Evolutionary conservation across 2,329 filamentous ascomycete species (phyloP).

Genomic region (Diplodia scrobiculata): DNA sequence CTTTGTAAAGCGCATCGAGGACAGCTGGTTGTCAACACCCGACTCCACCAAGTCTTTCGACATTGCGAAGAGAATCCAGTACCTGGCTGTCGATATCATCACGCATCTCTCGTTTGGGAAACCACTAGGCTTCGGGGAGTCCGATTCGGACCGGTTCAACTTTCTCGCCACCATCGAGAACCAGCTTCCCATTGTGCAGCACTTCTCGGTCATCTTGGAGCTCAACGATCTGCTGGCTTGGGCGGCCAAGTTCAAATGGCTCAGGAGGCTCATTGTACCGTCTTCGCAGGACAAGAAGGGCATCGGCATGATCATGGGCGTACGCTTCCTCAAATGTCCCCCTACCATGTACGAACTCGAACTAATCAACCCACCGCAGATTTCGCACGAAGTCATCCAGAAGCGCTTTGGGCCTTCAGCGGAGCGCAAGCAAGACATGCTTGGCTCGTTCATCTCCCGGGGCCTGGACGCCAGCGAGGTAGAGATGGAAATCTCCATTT

Average conservation of each 20-base stretch:
- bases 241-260: background rate
- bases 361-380: background rate
- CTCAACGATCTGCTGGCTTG: background rate
- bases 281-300: slow-evolving; percentile 20
- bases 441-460: slow-evolving; percentile 55
- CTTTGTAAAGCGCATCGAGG: slow-evolving; percentile 2
- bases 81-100: slow-evolving; percentile 49
- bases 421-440: slow-evolving; percentile 54
- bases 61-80: slow-evolving; percentile 42
- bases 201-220: slow-evolving; percentile 13
- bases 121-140: slow-evolving; percentile 53
- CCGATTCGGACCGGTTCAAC: slow-evolving; percentile 51
- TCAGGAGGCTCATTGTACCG: background rate
- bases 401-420: slow-evolving; percentile 53
- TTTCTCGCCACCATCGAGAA: slow-evolving; percentile 46
- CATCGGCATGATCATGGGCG: slow-evolving; percentile 32
- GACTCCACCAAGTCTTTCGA: slow-evolving; percentile 40
- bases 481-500: slow-evolving; percentile 53
- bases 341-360: no score
- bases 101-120: slow-evolving; percentile 48
- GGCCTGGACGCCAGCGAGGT: slow-evolving; percentile 46
- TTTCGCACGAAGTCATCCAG: slow-evolving; percentile 48
- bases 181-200: slow-evolving; percentile 4
- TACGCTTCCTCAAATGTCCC: background rate
- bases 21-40: slow-evolving; percentile 35